Evolutionary conservation across 2,329 filamentous ascomycete genomes (phyloP), one percentile per base, ranked within the genome.

Genomic region (Pseudofabraea citricarpa): DNA sequence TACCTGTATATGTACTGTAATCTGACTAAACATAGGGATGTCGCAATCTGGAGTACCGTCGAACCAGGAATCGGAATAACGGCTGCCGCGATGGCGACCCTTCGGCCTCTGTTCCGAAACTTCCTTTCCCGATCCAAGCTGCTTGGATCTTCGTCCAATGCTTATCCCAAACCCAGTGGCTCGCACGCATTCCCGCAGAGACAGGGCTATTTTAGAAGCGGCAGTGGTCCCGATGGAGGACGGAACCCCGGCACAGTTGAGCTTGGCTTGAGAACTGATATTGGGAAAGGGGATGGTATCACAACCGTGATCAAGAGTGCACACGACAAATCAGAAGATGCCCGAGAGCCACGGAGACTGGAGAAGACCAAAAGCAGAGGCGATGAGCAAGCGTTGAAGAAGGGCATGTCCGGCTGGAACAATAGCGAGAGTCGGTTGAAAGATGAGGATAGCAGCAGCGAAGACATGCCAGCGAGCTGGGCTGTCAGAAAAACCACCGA

Each of bases 61-160:
- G 56, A 59, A 36, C 40, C 46, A 20, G 51, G 55, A 3, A 53
- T 57, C 6, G 56, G 50, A 8, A 51, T 59, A 12, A 53, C 45
- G 8, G 52, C 53, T 3, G 46, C 45, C 5, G 45, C 47, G 7
- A 41, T 55, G 29, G 56, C 52, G 5, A 59, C 56, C 5, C 48
- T 57, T 12, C 50, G 54, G 16, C 56, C 56, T 3, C 50, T 59
- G 15, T 41, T 59, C 35, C 48, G 46, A 29, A 49, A 27, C 29
- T 50, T 56, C 40, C 44, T 56, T n/a, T 40, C 37, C 12, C 47
- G 47, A 16, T 49, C 44, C 8, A 43, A 40, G 13, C 47, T 50
- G 18, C 40, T 50, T 13, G 47, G 45, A 6, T 46, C 44, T 4
- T 45, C 48, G 3, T 4, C 15, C 20, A 40, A 31, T 13, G 22